Evolutionary conservation across 768 basidiomycete genomes (phyloP).

Genomic region (Hypholoma sublateritium): DNA sequence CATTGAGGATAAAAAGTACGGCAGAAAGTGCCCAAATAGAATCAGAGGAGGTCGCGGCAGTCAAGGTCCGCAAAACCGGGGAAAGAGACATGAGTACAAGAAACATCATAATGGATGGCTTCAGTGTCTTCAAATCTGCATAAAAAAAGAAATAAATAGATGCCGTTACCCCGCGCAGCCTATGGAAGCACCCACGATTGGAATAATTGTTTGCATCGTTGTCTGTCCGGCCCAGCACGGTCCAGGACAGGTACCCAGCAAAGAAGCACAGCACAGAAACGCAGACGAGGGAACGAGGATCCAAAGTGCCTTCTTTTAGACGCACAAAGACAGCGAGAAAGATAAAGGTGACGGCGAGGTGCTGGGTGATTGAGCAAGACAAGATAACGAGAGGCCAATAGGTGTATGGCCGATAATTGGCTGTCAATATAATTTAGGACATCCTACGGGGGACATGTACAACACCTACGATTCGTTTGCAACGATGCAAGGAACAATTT

Average conservation of each 20-base stretch:
- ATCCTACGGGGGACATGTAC: not conserved
- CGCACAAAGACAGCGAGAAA: slow-evolving; percentile 81
- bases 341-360: slow-evolving; percentile 75
- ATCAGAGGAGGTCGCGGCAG: slow-evolving; percentile 93
- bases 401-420: slow-evolving; percentile 77
- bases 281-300: slow-evolving; percentile 71
- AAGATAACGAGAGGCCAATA: slow-evolving; percentile 72
- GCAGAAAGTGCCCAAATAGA: slow-evolving; percentile 97
- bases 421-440: slow-evolving; percentile 34
- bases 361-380: slow-evolving; percentile 80
- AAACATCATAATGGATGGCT: slow-evolving; percentile 85
- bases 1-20: slow-evolving; percentile 77
- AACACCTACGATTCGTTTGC: slow-evolving; percentile 65
- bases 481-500: slow-evolving; percentile 76
- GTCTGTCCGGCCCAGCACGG: slow-evolving; percentile 41
- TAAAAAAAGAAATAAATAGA: not conserved
- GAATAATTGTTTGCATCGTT: slow-evolving; percentile 24
- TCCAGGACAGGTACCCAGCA: slow-evolving; percentile 63
- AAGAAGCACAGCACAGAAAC: slow-evolving; percentile 60
- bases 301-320: slow-evolving; percentile 60
- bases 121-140: slow-evolving; percentile 68
- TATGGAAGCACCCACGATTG: slow-evolving; percentile 27
- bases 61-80: slow-evolving; percentile 89
- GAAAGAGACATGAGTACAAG: slow-evolving; percentile 87
- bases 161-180: too few relatives aligned